Evolutionary conservation across 1,284 basidiomycete genomes (phyloP), one percentile per base, ranked within the genome.

Genomic region (Mycena sp.): DNA sequence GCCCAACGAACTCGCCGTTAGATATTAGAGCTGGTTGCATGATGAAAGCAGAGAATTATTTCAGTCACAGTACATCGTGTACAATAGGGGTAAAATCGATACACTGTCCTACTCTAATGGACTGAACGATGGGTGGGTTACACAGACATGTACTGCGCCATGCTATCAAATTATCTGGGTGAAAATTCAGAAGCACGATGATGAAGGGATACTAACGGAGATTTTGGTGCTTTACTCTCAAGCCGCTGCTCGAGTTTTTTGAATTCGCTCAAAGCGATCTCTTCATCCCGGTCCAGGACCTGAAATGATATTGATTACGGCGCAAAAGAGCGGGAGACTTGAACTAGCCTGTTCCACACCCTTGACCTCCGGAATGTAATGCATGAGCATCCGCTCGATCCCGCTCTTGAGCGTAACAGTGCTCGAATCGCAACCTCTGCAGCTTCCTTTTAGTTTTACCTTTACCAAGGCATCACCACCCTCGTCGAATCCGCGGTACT

Each of bases 341-440:
- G 26, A n/a, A 76, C 83, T 74, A 65, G 92, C 94, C 88, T 99
- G 96, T 73, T 98, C 94, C 6, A 99, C 96, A n/a, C 89, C 90
- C 77, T 97, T 92, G 32, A 99, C 97, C 78, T 99, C 96, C 6
- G 97, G 97, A 58, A 99, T 94, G 73, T 99, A 99, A 78, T 99
- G 97, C 94, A 95, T 97, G 72, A 99, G 82, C 98, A 99, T 99
- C 65, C 97, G 85, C 81, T 99, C 98, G 58, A 98, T 97, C 4
- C 96, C 96, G 68, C 87, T 90, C 84, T 99, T 99, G 65, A 99
- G 83, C 17, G 97, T 99, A 28, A 99, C 96, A 12, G 94, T 91
- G 72, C 92, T 95, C 37, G 92, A 95, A 68, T 90, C 89, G 78
- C 97, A 99, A 7, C 98, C 97, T 72, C 97, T 83, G 80, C 97